Conservation (phyloP, 768 basidiomycete species). For the Leccinellum albellum region DNA sequence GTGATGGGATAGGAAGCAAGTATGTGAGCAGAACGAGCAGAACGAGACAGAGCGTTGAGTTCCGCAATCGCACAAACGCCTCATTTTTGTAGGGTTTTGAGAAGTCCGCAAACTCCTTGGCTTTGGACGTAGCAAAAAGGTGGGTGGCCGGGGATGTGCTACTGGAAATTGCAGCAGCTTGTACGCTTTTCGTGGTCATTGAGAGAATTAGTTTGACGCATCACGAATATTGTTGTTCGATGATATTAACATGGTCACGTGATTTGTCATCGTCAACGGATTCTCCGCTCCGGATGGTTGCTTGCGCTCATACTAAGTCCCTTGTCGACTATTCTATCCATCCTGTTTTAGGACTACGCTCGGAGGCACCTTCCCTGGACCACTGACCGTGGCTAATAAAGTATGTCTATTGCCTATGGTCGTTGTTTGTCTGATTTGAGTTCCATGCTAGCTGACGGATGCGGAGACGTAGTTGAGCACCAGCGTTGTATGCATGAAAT, state of each 20-base stretch:
- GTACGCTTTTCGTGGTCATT: conserved; percentile 11
- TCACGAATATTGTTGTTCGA: too few relatives aligned
- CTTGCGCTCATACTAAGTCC: conserved; percentile 37
- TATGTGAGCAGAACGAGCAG: conserved; percentile 34
- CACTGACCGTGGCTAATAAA: conserved; percentile 39
- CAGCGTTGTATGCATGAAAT: conserved; percentile 31
- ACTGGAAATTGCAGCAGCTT: background rate
- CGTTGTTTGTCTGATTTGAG: background rate
- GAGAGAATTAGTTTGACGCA: background rate
- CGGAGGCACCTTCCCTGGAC: conserved; percentile 44
- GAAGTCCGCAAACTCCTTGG: conserved; percentile 18
- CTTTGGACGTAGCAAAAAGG: conserved; percentile 22
- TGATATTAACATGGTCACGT: background rate
- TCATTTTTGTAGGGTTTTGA: conserved; percentile 37
- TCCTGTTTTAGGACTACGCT: conserved; percentile 19
- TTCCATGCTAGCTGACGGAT: conserved; percentile 35
- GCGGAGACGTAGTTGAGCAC: conserved; percentile 48
- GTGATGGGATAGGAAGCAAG: conserved; percentile 36
- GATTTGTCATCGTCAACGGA: too few relatives aligned
- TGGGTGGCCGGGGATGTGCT: conserved; percentile 21
- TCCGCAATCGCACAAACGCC: conserved; percentile 38
- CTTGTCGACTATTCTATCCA: background rate
- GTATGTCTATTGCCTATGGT: background rate
- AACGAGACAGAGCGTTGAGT: conserved; percentile 33
- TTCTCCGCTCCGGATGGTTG: conserved; percentile 57